These are phyloP conservation scores for Pseudocercospora vitis DNA, from an alignment of 2,329 filamentous ascomycete species.

Conservation along the genomic window DNA sequence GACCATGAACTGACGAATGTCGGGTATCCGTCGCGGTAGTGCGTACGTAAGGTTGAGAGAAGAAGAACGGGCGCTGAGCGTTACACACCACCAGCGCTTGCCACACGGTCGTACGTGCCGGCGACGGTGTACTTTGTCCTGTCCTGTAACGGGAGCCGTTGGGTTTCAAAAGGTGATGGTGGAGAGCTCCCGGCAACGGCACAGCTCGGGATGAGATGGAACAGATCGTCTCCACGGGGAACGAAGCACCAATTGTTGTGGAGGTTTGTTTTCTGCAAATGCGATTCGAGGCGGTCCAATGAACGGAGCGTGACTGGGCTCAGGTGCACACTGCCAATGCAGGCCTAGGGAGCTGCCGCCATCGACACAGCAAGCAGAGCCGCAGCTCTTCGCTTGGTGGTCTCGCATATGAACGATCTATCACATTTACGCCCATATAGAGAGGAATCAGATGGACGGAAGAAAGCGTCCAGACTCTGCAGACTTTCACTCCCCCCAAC, in stretches of 20 bases:
- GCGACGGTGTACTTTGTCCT: too few relatives aligned
- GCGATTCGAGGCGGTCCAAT: background rate
- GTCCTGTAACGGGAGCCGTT: background rate
- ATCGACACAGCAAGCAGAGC: background rate
- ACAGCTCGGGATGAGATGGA: background rate
- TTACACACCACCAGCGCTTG: background rate
- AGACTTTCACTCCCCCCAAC: background rate
- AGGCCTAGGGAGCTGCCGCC: background rate
- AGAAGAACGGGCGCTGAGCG: background rate
- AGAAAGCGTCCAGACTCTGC: background rate
- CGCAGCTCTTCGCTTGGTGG: background rate
- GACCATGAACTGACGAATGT: background rate
- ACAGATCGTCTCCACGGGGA: background rate
- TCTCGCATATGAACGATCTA: background rate
- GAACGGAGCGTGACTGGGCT: background rate
- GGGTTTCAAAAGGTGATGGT: background rate
- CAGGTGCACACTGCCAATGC: background rate
- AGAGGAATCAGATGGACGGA: background rate
- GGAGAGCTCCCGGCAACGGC: background rate
- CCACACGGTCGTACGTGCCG: background rate
- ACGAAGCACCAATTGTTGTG: background rate
- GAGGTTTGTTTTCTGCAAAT: background rate
- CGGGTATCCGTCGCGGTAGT: background rate
- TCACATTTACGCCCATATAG: background rate
- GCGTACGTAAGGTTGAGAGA: background rate